Conservation (phyloP, 345 rosid genomes). For the Leavenworthia alabamica region DNA sequence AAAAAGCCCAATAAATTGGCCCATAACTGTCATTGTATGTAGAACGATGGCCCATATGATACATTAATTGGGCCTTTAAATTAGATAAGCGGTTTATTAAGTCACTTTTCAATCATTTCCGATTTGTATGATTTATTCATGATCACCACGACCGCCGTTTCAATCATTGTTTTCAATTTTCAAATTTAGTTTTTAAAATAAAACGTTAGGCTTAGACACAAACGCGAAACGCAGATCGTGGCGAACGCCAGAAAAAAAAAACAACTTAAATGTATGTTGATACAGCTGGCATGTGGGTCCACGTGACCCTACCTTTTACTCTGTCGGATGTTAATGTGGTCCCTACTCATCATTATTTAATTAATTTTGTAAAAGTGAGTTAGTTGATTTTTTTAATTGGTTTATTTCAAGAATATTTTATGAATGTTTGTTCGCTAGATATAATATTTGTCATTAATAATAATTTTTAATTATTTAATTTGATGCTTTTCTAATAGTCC, state of each 20-base stretch:
- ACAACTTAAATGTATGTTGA: constrained; percentile 13
- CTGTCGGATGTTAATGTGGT: constrained; percentile 29
- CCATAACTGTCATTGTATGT: not conserved
- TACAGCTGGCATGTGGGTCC: constrained; percentile 31
- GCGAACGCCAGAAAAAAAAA: not conserved
- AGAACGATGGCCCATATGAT: not conserved
- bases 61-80: not conserved
- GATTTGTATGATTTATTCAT: constrained; percentile 32
- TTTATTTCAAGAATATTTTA: constrained; percentile 13
- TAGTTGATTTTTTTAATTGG: constrained; percentile 16
- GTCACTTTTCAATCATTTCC: constrained; percentile 33
- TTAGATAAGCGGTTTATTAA: not conserved
- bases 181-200: not conserved
- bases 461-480: not conserved
- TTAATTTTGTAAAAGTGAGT: constrained; percentile 10
- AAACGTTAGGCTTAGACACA: constrained; percentile 18
- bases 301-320: constrained; percentile 22
- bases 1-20: not conserved
- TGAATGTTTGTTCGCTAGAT: constrained; percentile 37
- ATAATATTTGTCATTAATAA: constrained; percentile 27
- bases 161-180: constrained; percentile 32
- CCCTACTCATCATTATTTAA: not conserved
- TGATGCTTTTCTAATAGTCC: no score
- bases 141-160: constrained; percentile 34
- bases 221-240: constrained; percentile 32